Evolutionary conservation across 1,139 yeast genomes (phyloP).

Genomic region (Taphrina deformans): DNA sequence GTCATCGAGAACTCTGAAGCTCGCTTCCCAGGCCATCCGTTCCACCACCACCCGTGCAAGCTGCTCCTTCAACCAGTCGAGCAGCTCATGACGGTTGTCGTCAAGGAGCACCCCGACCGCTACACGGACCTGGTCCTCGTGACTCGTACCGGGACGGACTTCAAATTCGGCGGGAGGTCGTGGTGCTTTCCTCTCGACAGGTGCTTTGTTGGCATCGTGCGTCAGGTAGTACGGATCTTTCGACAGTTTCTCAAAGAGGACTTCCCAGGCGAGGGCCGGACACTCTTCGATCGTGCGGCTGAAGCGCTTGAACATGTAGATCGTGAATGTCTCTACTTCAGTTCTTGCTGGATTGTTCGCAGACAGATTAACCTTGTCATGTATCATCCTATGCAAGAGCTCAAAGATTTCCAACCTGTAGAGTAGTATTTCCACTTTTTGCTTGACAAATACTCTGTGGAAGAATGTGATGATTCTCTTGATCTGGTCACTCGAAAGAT

Average conservation of each 20-base stretch:
- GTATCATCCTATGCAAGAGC: conserved; percentile 53
- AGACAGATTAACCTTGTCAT: conserved; percentile 46
- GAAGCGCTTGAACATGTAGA: conserved; percentile 66
- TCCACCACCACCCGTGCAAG: conserved; percentile 13
- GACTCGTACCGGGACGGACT: conserved; percentile 30
- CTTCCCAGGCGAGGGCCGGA: conserved; percentile 63
- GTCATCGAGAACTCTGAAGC: neutral
- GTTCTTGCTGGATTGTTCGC: conserved; percentile 50
- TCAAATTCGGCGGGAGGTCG: conserved; percentile 36
- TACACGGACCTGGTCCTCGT: conserved; percentile 29
- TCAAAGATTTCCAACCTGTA: conserved; percentile 74
- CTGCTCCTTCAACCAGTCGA: conserved; percentile 33
- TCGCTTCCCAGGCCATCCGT: conserved; percentile 31
- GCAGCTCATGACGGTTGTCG: conserved; percentile 31
- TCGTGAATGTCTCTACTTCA: conserved; percentile 66
- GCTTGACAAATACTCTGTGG: conserved; percentile 67
- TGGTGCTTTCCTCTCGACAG: conserved; percentile 11
- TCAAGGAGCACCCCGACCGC: conserved; percentile 35
- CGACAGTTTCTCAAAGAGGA: conserved; percentile 65
- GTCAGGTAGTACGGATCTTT: conserved; percentile 52
- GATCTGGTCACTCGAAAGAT: conserved; percentile 61
- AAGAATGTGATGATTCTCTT: conserved; percentile 68
- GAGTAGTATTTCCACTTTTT: conserved; percentile 61
- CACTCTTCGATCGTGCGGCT: conserved; percentile 54
- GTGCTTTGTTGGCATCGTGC: conserved; percentile 56